Evolutionary conservation across 495 filamentous ascomycete species (phyloP), one percentile per base, ranked within the genome.

Genomic region (Neurospora tetraspora): DNA sequence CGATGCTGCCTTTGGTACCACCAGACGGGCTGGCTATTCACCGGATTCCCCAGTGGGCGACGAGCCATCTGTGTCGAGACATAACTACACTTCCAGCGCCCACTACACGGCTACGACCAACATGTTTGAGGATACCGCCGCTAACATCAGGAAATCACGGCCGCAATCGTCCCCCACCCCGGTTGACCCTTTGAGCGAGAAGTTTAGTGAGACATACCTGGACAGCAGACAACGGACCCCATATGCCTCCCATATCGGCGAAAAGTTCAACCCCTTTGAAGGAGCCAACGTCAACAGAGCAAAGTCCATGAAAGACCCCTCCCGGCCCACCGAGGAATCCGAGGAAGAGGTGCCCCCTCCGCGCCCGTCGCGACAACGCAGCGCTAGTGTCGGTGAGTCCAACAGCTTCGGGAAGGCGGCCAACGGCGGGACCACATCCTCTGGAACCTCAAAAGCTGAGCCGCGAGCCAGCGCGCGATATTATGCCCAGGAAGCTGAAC

Each of bases 161-260:
- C 76, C 74, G 3, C 39, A 70, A 10, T 76, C 81, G 12, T 71
- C 39, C 0, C 53, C 53, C 53, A 65, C 53, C 11, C 69, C 73
- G 23, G 53, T 76, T 39, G 85, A 88, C 74, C 85, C 86, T 2
- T 72, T 86, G 59, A 81, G 79, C 42, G 39, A 71, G 8, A 81
- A 85, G 69, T 85, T 84, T 61, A 78, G 77, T 65, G 82, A 85
- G n/a, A 75, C 78, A 11, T 80, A 80, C 61, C 73, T 79, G 75
- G 86, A 88, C 71, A 81, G 79, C 23, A 86, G 92, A 11, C 80
- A 86, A 34, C 89, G 92, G 71, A 91, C 90, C 9, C 88, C 90
- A 0, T 96, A 97, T 77, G 86, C 89, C 42, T 87, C 85, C 4
- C 80, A 87, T 38, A 87, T 89, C 69, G 92, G 92, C 18, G 93